These are phyloP conservation scores for Neolentinus lepideus DNA, from an alignment of 1,284 basidiomycete species.

Conservation along the genomic window DNA sequence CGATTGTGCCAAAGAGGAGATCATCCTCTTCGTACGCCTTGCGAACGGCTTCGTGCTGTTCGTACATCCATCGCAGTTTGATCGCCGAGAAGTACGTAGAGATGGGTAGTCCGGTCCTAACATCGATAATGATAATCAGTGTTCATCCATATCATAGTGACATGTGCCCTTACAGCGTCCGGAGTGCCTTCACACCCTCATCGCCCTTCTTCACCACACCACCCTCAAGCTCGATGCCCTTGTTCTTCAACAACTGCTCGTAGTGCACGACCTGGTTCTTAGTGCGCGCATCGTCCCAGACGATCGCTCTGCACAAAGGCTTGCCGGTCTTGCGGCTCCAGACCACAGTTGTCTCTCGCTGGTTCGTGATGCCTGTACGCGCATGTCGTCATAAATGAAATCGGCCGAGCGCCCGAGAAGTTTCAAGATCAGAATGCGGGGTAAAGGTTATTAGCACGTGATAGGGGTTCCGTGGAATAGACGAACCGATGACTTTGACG, in stretches of 20 bases:
- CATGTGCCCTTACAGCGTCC: conserved; percentile 50
- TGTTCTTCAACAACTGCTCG: conserved; percentile 63
- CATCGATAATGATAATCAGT: conserved; percentile 6
- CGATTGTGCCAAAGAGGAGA: conserved; percentile 90
- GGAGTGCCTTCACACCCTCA: conserved; percentile 61
- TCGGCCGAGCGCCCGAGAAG: background rate
- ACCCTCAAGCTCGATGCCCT: conserved; percentile 70
- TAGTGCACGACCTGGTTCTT: conserved; percentile 77
- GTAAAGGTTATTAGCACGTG: conserved; percentile 8
- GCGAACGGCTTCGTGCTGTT: conserved; percentile 76
- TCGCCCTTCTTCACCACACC: conserved; percentile 64
- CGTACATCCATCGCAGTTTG: conserved; percentile 96
- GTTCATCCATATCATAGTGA: conserved; percentile 4
- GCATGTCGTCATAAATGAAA: background rate
- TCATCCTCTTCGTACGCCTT: conserved; percentile 80
- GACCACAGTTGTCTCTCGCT: conserved; percentile 93
- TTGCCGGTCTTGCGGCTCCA: conserved; percentile 92
- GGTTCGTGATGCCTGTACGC: conserved; percentile 87
- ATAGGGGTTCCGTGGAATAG: conserved; percentile 6
- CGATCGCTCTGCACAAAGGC: conserved; percentile 85
- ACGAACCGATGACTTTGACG: conserved; percentile 87
- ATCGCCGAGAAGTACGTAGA: conserved; percentile 97
- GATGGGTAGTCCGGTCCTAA: conserved; percentile 84
- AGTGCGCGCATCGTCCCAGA: conserved; percentile 95
- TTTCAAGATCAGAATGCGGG: conserved; percentile 5